Conservation (phyloP, 352 stramenopile genomes). For the Thalassiosira mediterranea region DNA sequence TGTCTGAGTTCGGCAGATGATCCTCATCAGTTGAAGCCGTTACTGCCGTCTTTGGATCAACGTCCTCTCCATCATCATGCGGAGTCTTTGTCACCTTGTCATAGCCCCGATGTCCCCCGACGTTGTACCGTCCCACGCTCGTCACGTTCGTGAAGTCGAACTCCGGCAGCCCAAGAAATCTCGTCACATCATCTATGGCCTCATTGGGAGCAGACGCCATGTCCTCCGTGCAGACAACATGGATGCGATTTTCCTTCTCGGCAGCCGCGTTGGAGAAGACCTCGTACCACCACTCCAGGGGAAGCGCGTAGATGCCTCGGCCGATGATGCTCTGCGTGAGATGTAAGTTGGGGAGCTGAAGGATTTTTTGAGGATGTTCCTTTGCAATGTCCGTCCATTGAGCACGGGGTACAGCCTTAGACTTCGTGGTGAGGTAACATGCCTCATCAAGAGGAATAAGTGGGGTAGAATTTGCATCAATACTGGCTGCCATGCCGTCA, state of each 20-base stretch:
- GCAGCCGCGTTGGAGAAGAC: constrained; percentile 34
- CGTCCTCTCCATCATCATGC: constrained; percentile 39
- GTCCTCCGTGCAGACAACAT: constrained; percentile 79
- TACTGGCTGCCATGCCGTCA: neutral
- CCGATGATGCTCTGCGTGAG: constrained; percentile 79
- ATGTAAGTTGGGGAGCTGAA: constrained; percentile 62
- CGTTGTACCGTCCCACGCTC: constrained; percentile 72
- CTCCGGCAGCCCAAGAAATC: constrained; percentile 69
- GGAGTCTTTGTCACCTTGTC: constrained; percentile 65
- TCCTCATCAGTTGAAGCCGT: neutral
- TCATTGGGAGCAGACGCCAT: constrained; percentile 44
- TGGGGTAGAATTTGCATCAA: constrained; percentile 6
- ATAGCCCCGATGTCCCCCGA: constrained; percentile 78
- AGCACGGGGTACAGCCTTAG: constrained; percentile 42
- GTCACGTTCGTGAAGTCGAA: constrained; percentile 73
- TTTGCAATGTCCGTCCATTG: constrained; percentile 69
- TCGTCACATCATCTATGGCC: constrained; percentile 59
- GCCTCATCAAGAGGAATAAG: constrained; percentile 70
- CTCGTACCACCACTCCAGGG: constrained; percentile 84
- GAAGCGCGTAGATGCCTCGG: constrained; percentile 69
- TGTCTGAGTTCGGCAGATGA: no score
- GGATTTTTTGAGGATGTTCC: constrained; percentile 62
- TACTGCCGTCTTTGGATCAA: constrained; percentile 9
- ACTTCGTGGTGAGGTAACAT: constrained; percentile 68
- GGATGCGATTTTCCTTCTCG: constrained; percentile 49